Evolutionary conservation across 495 filamentous ascomycete genomes (phyloP), one percentile per base, ranked within the genome.

Genomic region (Xylaria intraflava): DNA sequence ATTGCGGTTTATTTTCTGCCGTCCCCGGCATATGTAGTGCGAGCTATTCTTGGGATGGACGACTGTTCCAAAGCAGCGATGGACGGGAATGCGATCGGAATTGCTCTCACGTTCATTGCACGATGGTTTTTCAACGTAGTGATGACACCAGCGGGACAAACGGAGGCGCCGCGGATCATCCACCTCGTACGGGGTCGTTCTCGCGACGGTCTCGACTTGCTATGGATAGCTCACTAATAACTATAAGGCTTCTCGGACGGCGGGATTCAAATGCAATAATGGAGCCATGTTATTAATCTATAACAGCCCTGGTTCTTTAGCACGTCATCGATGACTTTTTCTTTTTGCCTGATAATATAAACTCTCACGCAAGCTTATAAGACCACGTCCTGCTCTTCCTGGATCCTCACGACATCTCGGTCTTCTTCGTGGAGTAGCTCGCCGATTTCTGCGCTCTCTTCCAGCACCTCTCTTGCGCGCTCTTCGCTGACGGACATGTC

Each of bases 371-470:
- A n/a, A 6, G 27, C 3, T 16, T 36, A 5, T 36, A 26, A 7
- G 16, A 36, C 14, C 0, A 26, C 16, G 16, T 53, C 63, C 27
- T 65, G 64, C 10, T 76, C 73, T 9, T 72, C 64, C 11, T 73
- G 69, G 40, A 78, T 67, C 4, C 68, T 71, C 35, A 86, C 77
- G 22, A 81, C 72, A 57, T 89, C 85, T 19, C 80, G 79, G 27
- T 76, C 64, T 62, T 84, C 81, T 53, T 85, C 82, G 62, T 94
- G 81, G 48, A 96, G 52, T 50, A 87, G 72, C 57, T 90, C 81
- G 10, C 92, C 92, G 12, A 96, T 67, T n/a, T 80, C 79, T 22
- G 78, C 78, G 64, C 89, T 96, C 26, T 91, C 86, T 8, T 75
- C 65, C 59, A 97, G 59, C 19, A 96, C 82, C 47, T 71, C 64